A percentile compares a stretch with the other conserved stretches of the same genome.
These are phyloP conservation scores for Anisodus tanguticus DNA, from an alignment of 257 asterid species.

Conservation along the genomic window DNA sequence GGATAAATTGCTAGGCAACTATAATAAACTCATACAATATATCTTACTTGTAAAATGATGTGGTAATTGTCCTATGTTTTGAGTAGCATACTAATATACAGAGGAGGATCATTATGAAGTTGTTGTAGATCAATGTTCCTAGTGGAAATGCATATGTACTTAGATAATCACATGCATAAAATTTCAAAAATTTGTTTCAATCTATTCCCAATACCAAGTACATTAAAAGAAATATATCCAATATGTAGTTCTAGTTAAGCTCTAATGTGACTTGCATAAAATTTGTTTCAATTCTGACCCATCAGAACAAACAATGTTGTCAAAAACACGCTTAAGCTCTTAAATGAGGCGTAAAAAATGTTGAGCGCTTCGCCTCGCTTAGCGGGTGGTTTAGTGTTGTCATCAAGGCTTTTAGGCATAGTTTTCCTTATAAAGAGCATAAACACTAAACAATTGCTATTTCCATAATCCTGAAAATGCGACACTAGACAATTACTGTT, in stretches of 20 bases:
- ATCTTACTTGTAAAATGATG: neutral
- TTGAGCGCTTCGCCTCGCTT: neutral
- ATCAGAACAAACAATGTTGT: neutral
- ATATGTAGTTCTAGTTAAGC: neutral
- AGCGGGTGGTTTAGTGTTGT: neutral
- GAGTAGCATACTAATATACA: neutral
- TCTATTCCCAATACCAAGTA: neutral
- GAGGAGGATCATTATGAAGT: neutral
- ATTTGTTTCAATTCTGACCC: neutral
- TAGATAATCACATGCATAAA: neutral
- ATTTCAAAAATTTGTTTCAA: neutral
- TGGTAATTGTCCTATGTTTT: neutral
- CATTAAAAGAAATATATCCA: neutral
- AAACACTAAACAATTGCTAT: neutral
- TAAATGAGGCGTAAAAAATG: neutral
- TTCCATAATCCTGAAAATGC: too few relatives aligned
- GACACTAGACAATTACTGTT: neutral
- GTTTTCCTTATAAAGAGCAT: neutral
- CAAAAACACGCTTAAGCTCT: neutral
- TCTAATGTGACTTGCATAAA: conserved; percentile 14
- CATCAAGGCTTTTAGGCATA: neutral
- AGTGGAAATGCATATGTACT: neutral
- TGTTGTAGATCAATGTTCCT: neutral
- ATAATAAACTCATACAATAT: conserved; percentile 4
- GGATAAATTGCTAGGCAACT: neutral